Percentiles rank a stretch among this genome's conserved stretches.
Conservation (phyloP, 78 protist genomes). For the Dictyostelium brefeldianum region DNA sequence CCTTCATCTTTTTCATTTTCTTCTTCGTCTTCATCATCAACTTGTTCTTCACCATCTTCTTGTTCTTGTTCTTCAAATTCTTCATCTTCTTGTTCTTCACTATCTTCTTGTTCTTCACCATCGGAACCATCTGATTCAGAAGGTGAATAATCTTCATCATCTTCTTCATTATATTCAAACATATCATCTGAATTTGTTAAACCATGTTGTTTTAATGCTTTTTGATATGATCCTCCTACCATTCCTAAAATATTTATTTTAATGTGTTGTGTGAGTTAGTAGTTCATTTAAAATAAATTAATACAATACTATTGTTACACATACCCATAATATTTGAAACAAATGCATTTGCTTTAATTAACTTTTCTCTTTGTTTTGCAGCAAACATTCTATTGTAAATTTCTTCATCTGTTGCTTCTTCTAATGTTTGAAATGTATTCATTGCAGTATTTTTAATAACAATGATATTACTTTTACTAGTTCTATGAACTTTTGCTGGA, state of each 20-base stretch:
- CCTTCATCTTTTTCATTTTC: not conserved
- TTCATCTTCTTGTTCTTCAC: not conserved
- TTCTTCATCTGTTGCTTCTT: not conserved
- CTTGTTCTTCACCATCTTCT: not conserved
- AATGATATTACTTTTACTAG: not conserved
- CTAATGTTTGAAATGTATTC: not conserved
- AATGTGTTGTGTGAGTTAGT: not conserved
- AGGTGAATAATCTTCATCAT: not conserved
- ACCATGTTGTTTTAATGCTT: not conserved
- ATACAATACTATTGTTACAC: not conserved
- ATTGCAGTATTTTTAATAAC: conserved; percentile 12
- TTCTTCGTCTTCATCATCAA: not conserved
- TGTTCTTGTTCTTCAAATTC: conserved; percentile 30
- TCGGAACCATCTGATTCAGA: not conserved
- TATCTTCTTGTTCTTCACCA: not conserved
- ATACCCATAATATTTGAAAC: not conserved
- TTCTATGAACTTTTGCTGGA: conserved; percentile 7
- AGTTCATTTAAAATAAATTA: not conserved
- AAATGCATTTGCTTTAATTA: not conserved
- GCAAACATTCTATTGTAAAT: not conserved
- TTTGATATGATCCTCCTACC: not conserved
- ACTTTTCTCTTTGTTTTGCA: not conserved
- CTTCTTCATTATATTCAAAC: conserved; percentile 13
- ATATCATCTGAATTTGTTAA: not conserved
- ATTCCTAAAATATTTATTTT: not conserved